Evolutionary conservation across 345 rosid species (phyloP).

Genomic region (Orychophragmus violaceus): DNA sequence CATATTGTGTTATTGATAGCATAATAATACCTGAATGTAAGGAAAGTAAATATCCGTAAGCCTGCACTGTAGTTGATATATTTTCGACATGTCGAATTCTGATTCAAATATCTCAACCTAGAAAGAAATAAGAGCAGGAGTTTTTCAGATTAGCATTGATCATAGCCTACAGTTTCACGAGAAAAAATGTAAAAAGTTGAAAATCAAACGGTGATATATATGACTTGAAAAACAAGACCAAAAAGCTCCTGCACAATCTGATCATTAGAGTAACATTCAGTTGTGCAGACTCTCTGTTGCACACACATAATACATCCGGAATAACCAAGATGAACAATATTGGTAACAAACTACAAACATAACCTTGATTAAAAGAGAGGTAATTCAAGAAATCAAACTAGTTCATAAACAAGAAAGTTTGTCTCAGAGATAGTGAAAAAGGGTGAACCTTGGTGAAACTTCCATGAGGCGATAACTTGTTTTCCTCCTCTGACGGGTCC

Average conservation of each 20-base stretch:
- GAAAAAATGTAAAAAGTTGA: background rate
- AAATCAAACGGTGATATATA: background rate
- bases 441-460: slow-evolving; percentile 48
- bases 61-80: slow-evolving; percentile 50
- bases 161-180: background rate
- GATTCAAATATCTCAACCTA: slow-evolving; percentile 64
- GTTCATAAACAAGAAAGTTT: background rate
- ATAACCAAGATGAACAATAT: background rate
- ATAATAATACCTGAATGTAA: slow-evolving; percentile 56
- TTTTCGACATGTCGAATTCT: slow-evolving; percentile 31
- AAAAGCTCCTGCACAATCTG: background rate
- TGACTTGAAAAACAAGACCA: background rate
- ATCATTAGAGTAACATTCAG: background rate
- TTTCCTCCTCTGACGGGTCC: slow-evolving; percentile 48
- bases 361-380: background rate
- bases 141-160: slow-evolving; percentile 1
- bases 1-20: background rate
- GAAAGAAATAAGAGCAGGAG: slow-evolving; percentile 7
- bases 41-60: slow-evolving; percentile 86
- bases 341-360: background rate
- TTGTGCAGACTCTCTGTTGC: background rate
- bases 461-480: slow-evolving; percentile 40
- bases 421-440: background rate
- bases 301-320: background rate
- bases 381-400: background rate